These are phyloP conservation scores for Debaryomyces hansenii DNA, from an alignment of 805 yeast species.

Conservation along the genomic window DNA sequence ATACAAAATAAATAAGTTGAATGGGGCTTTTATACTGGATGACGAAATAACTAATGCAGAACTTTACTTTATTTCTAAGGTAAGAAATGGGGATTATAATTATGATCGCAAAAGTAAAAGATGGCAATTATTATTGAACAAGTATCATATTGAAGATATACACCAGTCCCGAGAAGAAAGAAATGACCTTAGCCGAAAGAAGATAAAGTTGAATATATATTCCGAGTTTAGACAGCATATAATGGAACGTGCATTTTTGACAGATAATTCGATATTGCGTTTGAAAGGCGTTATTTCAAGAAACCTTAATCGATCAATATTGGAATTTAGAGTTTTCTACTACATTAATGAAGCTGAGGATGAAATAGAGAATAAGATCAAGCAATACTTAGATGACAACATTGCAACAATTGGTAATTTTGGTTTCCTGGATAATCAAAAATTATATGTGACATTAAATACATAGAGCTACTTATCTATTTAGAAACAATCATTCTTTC, in stretches of 20 bases:
- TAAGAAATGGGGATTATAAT: constrained; percentile 27
- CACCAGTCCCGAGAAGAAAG: not conserved
- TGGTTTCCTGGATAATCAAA: constrained; percentile 7
- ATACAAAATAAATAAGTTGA: constrained; percentile 41
- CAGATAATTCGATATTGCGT: constrained; percentile 26
- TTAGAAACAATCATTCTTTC: constrained; percentile 36
- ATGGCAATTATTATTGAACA: constrained; percentile 44
- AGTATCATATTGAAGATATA: constrained; percentile 28
- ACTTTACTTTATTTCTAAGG: constrained; percentile 58
- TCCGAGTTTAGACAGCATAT: not conserved
- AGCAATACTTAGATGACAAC: constrained; percentile 27
- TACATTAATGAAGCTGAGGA: constrained; percentile 20
- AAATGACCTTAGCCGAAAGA: constrained; percentile 2
- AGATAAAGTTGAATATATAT: constrained; percentile 10
- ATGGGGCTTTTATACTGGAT: constrained; percentile 53
- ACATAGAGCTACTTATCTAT: not conserved
- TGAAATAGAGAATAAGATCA: constrained; percentile 9
- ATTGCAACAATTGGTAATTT: constrained; percentile 24
- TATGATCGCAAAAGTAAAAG: constrained; percentile 19
- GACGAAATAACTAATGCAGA: constrained; percentile 65
- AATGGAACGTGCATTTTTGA: constrained; percentile 19
- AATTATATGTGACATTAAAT: constrained; percentile 10
- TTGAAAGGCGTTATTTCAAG: constrained; percentile 34
- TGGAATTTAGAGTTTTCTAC: constrained; percentile 25
- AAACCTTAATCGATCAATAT: constrained; percentile 14